phyloP scores from a whole-genome alignment of 2,329 filamentous ascomycete genomes.

The Clonostachys chloroleuca region DNA sequence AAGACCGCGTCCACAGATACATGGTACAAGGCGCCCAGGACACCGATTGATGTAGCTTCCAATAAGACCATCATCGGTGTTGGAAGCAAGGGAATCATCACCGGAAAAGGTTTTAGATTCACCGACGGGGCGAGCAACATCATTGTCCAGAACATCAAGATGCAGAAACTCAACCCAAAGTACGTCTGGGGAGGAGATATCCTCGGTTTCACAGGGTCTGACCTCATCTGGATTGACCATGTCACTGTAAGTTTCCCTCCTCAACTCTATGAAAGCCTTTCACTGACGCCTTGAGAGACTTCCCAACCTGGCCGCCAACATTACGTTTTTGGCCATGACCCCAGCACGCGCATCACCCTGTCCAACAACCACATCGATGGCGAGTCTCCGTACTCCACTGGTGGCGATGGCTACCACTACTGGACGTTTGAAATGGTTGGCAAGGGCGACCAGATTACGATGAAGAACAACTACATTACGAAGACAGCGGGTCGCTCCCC shows the following conservation, averaged over 20 bases:
- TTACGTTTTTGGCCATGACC: slow-evolving; percentile 16
- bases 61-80: slow-evolving; percentile 52
- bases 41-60: slow-evolving; percentile 41
- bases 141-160: slow-evolving; percentile 55
- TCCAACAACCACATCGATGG: slow-evolving; percentile 59
- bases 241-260: slow-evolving; percentile 25
- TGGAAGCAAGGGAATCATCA: slow-evolving; percentile 48
- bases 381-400: slow-evolving; percentile 26
- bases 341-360: slow-evolving; percentile 52
- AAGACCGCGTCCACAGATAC: slow-evolving; percentile 7
- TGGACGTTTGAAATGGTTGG: slow-evolving; percentile 22
- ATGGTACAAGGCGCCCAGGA: slow-evolving; percentile 22
- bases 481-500: slow-evolving; percentile 51
- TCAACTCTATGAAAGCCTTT: not conserved
- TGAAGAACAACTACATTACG: slow-evolving; percentile 21
- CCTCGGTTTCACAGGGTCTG: slow-evolving; percentile 43
- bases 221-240: slow-evolving; percentile 46
- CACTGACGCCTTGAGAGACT: slow-evolving; percentile 11
- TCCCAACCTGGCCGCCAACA: slow-evolving; percentile 10
- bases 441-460: slow-evolving; percentile 13
- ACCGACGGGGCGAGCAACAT: slow-evolving; percentile 43
- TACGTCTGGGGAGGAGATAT: slow-evolving; percentile 58
- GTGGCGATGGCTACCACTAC: slow-evolving; percentile 23
- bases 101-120: slow-evolving; percentile 51
- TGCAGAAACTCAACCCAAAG: slow-evolving; percentile 51